Conservation (phyloP, 192 early-diverging fungal genomes). For the Pilobolus umbonatus region DNA sequence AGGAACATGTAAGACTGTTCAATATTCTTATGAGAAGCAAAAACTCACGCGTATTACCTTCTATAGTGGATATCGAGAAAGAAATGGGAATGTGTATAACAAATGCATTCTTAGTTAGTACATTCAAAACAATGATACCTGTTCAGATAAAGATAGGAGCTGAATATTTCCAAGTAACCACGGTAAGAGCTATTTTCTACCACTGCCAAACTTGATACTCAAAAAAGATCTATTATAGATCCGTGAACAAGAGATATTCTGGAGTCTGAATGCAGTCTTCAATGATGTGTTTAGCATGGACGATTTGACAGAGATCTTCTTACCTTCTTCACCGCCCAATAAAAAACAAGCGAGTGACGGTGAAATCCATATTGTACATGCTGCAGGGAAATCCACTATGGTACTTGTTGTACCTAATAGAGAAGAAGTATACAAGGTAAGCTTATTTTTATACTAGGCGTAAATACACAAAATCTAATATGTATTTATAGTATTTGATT, state of each 20-base stretch:
- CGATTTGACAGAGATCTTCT: constrained; percentile 6
- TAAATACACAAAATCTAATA: not conserved
- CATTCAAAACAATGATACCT: constrained; percentile 54
- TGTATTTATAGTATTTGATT: not conserved
- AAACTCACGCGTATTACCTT: not conserved
- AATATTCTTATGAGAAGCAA: not conserved
- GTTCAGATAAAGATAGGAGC: constrained; percentile 74
- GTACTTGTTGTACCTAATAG: constrained; percentile 2
- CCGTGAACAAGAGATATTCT: constrained; percentile 65
- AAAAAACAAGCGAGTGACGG: constrained; percentile 6
- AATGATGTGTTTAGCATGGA: constrained; percentile 69
- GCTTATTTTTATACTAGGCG: not conserved
- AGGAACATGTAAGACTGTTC: constrained; percentile 48
- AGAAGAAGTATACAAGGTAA: constrained; percentile 12
- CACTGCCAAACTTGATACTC: not conserved
- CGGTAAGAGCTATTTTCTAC: constrained; percentile 23
- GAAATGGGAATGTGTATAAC: constrained; percentile 54
- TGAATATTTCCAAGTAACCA: constrained; percentile 74
- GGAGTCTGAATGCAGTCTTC: constrained; percentile 62
- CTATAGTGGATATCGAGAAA: constrained; percentile 57
- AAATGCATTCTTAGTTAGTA: constrained; percentile 58
- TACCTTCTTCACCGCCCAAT: constrained; percentile 3
- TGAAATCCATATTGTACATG: constrained; percentile 14
- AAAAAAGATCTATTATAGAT: not conserved
- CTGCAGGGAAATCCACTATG: constrained; percentile 4